Conservation (phyloP, 768 basidiomycete species). For the Lentinula boryana region DNA sequence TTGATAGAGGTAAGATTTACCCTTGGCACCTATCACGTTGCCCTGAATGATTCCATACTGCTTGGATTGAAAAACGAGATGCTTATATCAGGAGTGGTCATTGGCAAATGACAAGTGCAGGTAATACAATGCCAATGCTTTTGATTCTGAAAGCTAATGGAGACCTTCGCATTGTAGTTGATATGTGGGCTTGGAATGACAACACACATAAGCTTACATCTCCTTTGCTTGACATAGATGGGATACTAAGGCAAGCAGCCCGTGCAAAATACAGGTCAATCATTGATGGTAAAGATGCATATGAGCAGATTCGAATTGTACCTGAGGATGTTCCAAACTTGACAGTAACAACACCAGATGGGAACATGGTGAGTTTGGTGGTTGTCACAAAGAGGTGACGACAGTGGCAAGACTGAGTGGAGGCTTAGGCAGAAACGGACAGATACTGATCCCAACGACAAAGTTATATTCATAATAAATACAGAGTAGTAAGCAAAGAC, state of each 20-base stretch:
- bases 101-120: conserved; percentile 20
- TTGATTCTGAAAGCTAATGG: conserved; percentile 20
- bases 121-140: conserved; percentile 26
- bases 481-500: too few species aligned
- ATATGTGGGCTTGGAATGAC: conserved; percentile 19
- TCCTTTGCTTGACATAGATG: conserved; percentile 26
- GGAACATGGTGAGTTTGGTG: conserved; percentile 24
- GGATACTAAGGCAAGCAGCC: conserved; percentile 26
- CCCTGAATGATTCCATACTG: conserved; percentile 20
- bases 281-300: conserved; percentile 33
- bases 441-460: too few species aligned
- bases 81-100: conserved; percentile 22
- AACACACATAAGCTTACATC: conserved; percentile 23
- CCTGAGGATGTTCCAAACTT: conserved; percentile 19
- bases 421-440: too few species aligned
- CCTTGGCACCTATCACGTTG: conserved; percentile 23
- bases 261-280: conserved; percentile 20
- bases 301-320: conserved; percentile 28
- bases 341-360: conserved; percentile 21
- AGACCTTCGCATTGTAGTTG: conserved; percentile 14
- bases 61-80: conserved; percentile 23
- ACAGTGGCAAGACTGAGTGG: too few species aligned
- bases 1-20: conserved; percentile 21
- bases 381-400: too few species aligned
- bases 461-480: too few species aligned